phyloP scores from a whole-genome alignment of 2,329 filamentous ascomycete genomes.

The Metarhizium anisopliae region DNA sequence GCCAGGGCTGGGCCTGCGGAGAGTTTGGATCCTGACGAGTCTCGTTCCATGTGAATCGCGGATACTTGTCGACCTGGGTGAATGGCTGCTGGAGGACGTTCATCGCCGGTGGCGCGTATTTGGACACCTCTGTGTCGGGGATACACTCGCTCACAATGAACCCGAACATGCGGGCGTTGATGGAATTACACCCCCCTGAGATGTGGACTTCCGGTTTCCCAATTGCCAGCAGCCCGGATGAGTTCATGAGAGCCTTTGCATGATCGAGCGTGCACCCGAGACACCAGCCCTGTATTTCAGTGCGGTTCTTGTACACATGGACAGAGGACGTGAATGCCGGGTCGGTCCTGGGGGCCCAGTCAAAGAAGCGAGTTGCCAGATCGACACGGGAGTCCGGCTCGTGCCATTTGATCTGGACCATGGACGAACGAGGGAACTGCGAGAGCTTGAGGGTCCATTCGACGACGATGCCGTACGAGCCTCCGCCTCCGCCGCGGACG shows the following conservation, averaged over 20 bases:
- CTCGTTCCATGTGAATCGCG: constrained; percentile 1
- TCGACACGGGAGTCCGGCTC: not conserved
- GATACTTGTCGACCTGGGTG: not conserved
- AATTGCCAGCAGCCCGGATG: constrained; percentile 6
- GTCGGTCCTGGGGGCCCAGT: constrained; percentile 4
- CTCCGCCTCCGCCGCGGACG: constrained; percentile 21
- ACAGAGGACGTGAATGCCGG: no score
- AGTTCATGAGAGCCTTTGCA: constrained; percentile 3
- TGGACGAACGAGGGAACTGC: constrained; percentile 10
- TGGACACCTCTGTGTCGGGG: constrained; percentile 5
- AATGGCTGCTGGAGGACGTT: constrained; percentile 9
- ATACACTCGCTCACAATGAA: constrained; percentile 6
- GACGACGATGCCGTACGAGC: constrained; percentile 21
- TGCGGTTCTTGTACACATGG: not conserved
- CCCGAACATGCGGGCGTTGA: constrained; percentile 8
- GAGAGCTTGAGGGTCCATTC: constrained; percentile 11
- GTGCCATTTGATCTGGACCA: constrained; percentile 4
- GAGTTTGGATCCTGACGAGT: not conserved
- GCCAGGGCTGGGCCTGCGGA: constrained; percentile 5
- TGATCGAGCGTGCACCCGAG: constrained; percentile 1
- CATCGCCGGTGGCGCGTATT: not conserved
- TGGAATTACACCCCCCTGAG: constrained; percentile 8
- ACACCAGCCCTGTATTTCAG: constrained; percentile 8
- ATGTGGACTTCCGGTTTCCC: constrained; percentile 7
- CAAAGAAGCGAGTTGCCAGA: constrained; percentile 8